Evolutionary conservation across 176 grass and related monocot genomes (phyloP), one percentile per base, ranked within the genome.

Genomic region (Triticum aestivum): DNA sequence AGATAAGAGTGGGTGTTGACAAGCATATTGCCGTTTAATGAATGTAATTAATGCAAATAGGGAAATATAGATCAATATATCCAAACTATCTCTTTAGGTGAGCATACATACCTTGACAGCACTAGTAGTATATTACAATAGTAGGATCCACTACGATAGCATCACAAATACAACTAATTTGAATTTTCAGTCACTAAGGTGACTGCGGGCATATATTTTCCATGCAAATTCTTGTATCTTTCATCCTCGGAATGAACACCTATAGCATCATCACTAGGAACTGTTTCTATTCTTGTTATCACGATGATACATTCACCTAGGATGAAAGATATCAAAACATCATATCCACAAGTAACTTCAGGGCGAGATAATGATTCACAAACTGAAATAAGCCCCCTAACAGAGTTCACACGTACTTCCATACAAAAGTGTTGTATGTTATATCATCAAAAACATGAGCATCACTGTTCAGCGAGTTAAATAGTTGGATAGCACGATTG

Each of bases 191-290:
- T 77, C 89, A 91, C 89, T 95, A 62, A 62, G 95, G 73, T 90
- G 91, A 44, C 42, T 44, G 20, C 93, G 52, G 41, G 91, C 92
- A 84, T 76, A 87, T 66, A 47, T 47, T 80, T 95, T 67, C 95
- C 91, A 82, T 98, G 92, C 39, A 95, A 87, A 91, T 93, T 85
- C 79, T 86, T 78, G 58, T 94, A 94, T 61, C 89, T 88, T 80
- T 83, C 68, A 78, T 95, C 95, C 47, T 89, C 73, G 37, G 89
- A 92, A 86, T 95, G 90, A 84, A 91, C 86, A 84, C 89, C 92
- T 79, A 95, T 93, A 62, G 87, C 95, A 86, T 88, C 89, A 91
- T 97, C 89, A 58, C 92, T 85, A 61, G 93, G 65, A 91, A 95
- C 90, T 52, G 92, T 97, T 87, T 97, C 92, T n/a, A 91, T 93